Evolutionary conservation across 345 rosid species (phyloP).

Genomic region (Diplotaxis tenuifolia): DNA sequence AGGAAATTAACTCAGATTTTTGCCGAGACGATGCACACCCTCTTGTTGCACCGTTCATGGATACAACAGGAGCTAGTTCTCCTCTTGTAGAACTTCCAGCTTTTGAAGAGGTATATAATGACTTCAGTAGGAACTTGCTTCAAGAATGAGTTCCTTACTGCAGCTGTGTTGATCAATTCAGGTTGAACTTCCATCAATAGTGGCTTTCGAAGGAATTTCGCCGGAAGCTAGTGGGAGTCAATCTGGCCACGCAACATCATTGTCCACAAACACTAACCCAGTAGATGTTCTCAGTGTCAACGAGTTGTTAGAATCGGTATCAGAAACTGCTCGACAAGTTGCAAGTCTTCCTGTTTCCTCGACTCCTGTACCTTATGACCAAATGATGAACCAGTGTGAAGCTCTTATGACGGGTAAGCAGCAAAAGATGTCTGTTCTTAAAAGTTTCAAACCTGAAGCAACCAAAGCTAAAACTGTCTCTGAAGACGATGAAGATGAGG

Average conservation of each 20-base stretch:
- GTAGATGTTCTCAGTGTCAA: constrained; percentile 66
- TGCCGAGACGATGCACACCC: constrained; percentile 81
- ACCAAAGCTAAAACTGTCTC: constrained; percentile 45
- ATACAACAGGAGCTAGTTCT: constrained; percentile 76
- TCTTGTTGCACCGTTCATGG: constrained; percentile 73
- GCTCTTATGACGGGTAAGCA: constrained; percentile 80
- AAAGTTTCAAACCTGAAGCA: constrained; percentile 68
- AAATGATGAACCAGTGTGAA: too few species aligned
- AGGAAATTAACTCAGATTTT: constrained; percentile 64
- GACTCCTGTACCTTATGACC: constrained; percentile 71
- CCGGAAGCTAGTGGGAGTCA: constrained; percentile 72
- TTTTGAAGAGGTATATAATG: constrained; percentile 66
- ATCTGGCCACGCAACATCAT: constrained; percentile 39
- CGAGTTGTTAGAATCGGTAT: constrained; percentile 81
- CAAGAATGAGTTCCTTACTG: constrained; percentile 12
- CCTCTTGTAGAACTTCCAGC: constrained; percentile 65
- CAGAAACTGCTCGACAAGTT: constrained; percentile 87
- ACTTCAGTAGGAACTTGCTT: neutral
- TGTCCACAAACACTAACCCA: constrained; percentile 43
- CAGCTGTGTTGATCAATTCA: constrained; percentile 38
- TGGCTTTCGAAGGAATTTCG: constrained; percentile 63
- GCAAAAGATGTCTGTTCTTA: constrained; percentile 92
- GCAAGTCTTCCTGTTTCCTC: constrained; percentile 74
- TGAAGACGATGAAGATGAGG: constrained; percentile 38
- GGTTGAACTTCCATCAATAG: constrained; percentile 57